Conservation (phyloP, 1,284 basidiomycete genomes). For the Apiotrichum gamsii region DNA sequence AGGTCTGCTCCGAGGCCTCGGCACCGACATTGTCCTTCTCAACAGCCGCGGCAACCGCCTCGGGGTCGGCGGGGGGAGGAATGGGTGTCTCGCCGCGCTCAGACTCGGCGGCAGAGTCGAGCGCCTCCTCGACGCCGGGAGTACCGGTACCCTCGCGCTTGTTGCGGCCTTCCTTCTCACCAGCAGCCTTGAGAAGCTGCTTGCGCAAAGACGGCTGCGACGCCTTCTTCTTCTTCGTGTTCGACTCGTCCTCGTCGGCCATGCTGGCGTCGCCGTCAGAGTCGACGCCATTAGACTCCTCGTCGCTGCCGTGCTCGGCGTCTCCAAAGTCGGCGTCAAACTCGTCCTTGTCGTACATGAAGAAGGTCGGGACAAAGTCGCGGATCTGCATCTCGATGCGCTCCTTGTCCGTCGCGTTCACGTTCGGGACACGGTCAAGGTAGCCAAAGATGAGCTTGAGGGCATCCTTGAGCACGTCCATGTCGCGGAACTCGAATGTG, state of each 20-base stretch:
- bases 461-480: slow-evolving; percentile 74
- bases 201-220: slow-evolving; percentile 60
- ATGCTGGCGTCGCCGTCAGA: slow-evolving; percentile 47
- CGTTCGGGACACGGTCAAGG: slow-evolving; percentile 74
- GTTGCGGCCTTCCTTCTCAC: slow-evolving; percentile 60
- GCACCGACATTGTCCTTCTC: slow-evolving; percentile 41
- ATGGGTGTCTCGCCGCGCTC: slow-evolving; percentile 35
- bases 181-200: slow-evolving; percentile 62
- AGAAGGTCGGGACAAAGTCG: slow-evolving; percentile 75
- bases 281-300: slow-evolving; percentile 61
- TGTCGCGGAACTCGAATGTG: slow-evolving; percentile 71
- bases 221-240: slow-evolving; percentile 33
- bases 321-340: slow-evolving; percentile 69
- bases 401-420: slow-evolving; percentile 70
- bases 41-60: slow-evolving; percentile 43
- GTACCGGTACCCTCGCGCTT: slow-evolving; percentile 45
- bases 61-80: slow-evolving; percentile 37
- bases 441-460: slow-evolving; percentile 85
- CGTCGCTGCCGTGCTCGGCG: slow-evolving; percentile 54
- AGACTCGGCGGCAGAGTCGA: slow-evolving; percentile 24
- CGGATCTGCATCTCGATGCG: slow-evolving; percentile 79
- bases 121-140: slow-evolving; percentile 23
- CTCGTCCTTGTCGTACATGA: slow-evolving; percentile 67
- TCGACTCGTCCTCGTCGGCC: slow-evolving; percentile 49
- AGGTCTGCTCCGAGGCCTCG: slow-evolving; percentile 46